Base-by-base conservation (phyloP, 192 early-diverging fungal genomes). In the Polychytrium aggregatum region DNA sequence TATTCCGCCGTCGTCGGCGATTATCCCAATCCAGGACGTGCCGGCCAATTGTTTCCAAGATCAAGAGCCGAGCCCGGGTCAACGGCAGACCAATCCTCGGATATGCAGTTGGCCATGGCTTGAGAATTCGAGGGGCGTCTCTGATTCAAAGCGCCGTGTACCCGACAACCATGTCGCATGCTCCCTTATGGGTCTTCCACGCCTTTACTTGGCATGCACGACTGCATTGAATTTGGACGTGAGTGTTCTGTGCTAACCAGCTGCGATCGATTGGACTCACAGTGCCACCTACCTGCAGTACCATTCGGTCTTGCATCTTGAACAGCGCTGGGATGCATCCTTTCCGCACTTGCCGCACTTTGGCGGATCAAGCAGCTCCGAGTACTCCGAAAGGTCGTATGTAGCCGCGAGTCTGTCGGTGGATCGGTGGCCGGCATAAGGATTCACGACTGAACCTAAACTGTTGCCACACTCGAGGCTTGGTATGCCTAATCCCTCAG, bases 281-380 rank as follows among this genome's bases (percentile, higher is more conserved):
- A 34, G 26, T 22, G n/a, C 17, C n/a, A n/a, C 54, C 13, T 55
- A 44, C 53, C 58, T 40, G 50, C 74, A 76, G 51, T 76, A 76
- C 74, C 74, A 76, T 28, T 76, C 74, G 24, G 18, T 53, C 38
- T 68, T 67, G 45, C 74, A 76, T 30, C 59, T 30, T 7, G 70
- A 73, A 43, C 74, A 76, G 24, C 70, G 26, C 24, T 76, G 59
- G 26, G 52, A 57, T 5, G 74, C 74, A 4, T 30, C 9, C 16
- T 41, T 26, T 7, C 70, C 65, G 44, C 70, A 72, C 28, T 59
- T 58, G 7, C 52, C 55, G 46, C 70, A 72, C 37, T 68, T 72
- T 7, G 70, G 70, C 16, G 63, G 57, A 16, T 68, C 69, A 1
- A 72, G 41, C 27, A 63, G 46, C 6, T 41, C n/a, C 20, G 65